Evolutionary conservation across 495 filamentous ascomycete genomes (phyloP).

Genomic region (Penicillium egyptiacum): DNA sequence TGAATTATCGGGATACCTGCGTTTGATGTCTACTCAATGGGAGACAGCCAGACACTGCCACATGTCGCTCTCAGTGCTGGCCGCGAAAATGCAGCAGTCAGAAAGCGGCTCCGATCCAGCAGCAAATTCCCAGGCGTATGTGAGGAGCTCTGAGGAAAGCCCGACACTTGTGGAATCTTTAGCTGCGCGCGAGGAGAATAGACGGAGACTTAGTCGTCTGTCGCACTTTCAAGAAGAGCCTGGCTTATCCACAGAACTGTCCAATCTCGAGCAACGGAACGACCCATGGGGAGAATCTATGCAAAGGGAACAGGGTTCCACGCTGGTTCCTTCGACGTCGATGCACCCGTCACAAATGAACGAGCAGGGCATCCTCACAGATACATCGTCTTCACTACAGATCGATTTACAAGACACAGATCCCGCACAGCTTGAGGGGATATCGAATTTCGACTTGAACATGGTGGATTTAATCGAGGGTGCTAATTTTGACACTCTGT

Average conservation of each 20-base stretch:
- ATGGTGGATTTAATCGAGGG: conserved; percentile 43
- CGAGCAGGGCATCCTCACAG: background rate
- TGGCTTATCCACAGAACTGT: background rate
- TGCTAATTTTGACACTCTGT: conserved; percentile 37
- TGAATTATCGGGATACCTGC: conserved; percentile 31
- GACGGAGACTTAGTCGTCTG: background rate
- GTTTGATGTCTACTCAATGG: conserved; percentile 42
- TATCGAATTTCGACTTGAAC: conserved; percentile 38
- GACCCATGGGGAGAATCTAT: background rate
- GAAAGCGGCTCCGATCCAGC: background rate
- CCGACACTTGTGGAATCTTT: background rate
- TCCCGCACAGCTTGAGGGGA: conserved; percentile 12
- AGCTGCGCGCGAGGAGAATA: conserved; percentile 1
- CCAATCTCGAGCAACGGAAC: background rate
- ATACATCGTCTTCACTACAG: conserved; percentile 8
- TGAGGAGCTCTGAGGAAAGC: conserved; percentile 6
- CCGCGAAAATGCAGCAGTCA: conserved; percentile 26
- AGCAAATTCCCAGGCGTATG: conserved; percentile 18
- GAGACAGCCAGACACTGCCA: conserved; percentile 44
- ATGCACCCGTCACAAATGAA: background rate
- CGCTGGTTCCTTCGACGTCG: background rate
- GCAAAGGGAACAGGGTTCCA: background rate
- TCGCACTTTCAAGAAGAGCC: background rate
- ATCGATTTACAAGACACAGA: conserved; percentile 18
- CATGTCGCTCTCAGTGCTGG: conserved; percentile 33